Evolutionary conservation across 495 filamentous ascomycete genomes (phyloP).

Genomic region (Penicillium antarcticum): DNA sequence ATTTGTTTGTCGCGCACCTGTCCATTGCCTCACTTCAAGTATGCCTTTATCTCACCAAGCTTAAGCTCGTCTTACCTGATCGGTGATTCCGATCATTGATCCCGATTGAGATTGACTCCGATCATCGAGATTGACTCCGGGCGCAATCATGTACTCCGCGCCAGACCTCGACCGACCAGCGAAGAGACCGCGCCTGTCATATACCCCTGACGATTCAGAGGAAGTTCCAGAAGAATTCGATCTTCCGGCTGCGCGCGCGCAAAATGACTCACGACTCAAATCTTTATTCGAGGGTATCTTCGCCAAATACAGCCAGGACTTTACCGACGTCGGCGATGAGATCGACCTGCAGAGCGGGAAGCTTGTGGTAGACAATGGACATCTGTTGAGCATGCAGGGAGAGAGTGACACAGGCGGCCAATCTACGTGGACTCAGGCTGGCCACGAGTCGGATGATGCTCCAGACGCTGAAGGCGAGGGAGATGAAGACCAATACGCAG

Average conservation of each 20-base stretch:
- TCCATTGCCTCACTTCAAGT: background rate
- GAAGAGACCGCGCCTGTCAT: conserved; percentile 55
- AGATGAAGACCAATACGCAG: conserved; percentile 8
- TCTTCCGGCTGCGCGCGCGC: conserved; percentile 54
- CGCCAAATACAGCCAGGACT: conserved; percentile 80
- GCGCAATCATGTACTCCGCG: conserved; percentile 1
- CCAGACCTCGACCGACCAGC: conserved; percentile 52
- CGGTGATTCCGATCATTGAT: too few species aligned
- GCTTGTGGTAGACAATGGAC: conserved; percentile 85
- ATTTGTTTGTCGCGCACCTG: conserved; percentile 3
- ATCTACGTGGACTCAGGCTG: conserved; percentile 15
- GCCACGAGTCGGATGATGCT: conserved; percentile 5
- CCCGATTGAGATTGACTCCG: too few species aligned
- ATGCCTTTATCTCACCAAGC: background rate
- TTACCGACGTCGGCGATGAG: conserved; percentile 75
- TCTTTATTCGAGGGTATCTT: conserved; percentile 83
- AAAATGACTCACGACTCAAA: conserved; percentile 67
- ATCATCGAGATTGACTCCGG: background rate
- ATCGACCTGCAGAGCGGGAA: conserved; percentile 74
- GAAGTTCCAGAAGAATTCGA: conserved; percentile 34
- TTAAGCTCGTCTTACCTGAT: background rate
- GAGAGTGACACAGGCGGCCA: conserved; percentile 46
- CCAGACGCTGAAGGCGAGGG: background rate
- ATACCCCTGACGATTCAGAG: conserved; percentile 38
- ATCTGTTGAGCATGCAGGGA: conserved; percentile 57